Conservation (phyloP, 352 stramenopile genomes). For the Phytopythium kandeliae region DNA sequence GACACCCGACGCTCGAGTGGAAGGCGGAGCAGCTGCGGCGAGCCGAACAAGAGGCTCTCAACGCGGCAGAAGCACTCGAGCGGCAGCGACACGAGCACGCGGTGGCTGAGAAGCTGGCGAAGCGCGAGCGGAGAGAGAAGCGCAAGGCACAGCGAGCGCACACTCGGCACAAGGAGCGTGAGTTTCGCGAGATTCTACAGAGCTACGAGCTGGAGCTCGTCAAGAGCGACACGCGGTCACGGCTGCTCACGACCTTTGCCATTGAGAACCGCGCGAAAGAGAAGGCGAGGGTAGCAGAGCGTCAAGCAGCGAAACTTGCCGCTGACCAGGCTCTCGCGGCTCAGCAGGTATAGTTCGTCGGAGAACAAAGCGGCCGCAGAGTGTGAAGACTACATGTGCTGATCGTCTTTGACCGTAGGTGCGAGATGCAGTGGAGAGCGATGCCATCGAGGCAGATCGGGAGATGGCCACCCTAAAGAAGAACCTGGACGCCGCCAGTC, state of each 20-base stretch:
- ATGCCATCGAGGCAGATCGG: constrained; percentile 8
- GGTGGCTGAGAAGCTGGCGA: constrained; percentile 22
- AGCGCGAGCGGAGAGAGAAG: constrained; percentile 38
- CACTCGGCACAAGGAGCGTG: constrained; percentile 42
- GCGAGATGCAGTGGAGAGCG: background rate
- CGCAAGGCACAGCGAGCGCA: constrained; percentile 32
- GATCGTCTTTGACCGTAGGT: background rate
- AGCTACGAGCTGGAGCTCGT: constrained; percentile 33
- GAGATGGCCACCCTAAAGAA: constrained; percentile 22
- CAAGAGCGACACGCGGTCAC: constrained; percentile 38
- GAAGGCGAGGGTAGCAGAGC: constrained; percentile 12
- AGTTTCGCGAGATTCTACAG: constrained; percentile 38
- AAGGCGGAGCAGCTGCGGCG: constrained; percentile 33
- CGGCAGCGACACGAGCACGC: constrained; percentile 10
- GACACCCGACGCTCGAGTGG: constrained; percentile 48
- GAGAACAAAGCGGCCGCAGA: background rate
- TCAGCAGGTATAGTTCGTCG: background rate
- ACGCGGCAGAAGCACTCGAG: constrained; percentile 20
- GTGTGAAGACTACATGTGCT: background rate
- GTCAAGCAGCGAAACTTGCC: background rate
- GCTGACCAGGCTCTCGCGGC: constrained; percentile 4
- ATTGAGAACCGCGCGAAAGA: constrained; percentile 25
- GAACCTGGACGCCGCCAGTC: constrained; percentile 27
- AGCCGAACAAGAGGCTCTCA: constrained; percentile 26
- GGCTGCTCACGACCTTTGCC: constrained; percentile 40